A percentile compares a stretch with the other conserved stretches of the same genome.
These are phyloP conservation scores for Solanum sejunctum DNA, from an alignment of 257 asterid genomes.

Conservation along the genomic window DNA sequence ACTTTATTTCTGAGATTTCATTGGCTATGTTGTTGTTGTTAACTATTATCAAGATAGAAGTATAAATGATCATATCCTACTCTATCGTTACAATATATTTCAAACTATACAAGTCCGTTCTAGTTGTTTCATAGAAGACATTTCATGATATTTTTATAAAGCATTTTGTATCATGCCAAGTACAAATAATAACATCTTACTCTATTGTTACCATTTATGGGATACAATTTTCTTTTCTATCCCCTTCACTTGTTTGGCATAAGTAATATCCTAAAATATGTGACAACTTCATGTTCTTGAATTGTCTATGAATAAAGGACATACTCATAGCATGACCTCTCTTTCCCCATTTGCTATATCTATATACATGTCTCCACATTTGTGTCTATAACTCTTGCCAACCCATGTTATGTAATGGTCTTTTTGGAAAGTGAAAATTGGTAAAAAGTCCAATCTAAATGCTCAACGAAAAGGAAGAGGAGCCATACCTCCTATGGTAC, in stretches of 20 bases:
- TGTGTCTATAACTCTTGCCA: not conserved
- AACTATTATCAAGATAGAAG: not conserved
- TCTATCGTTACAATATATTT: not conserved
- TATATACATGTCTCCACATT: not conserved
- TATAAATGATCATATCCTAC: not conserved
- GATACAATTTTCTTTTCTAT: no score
- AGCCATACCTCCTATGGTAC: not conserved
- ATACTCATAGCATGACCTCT: not conserved
- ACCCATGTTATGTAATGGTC: not conserved
- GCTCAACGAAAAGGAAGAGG: constrained; percentile 4
- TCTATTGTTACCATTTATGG: not conserved
- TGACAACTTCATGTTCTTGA: constrained; percentile 1
- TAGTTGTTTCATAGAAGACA: not conserved
- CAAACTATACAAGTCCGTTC: not conserved
- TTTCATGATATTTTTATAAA: not conserved
- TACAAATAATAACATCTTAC: not conserved
- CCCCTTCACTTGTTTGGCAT: not conserved
- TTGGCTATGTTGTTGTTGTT: not conserved
- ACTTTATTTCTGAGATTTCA: no score
- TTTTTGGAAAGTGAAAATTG: not conserved
- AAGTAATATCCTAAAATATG: not conserved
- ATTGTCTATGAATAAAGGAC: not conserved
- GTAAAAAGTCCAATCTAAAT: not conserved
- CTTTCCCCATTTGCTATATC: not conserved
- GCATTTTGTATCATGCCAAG: not conserved